Conservation (phyloP, 257 asterid genomes). For the Anisodus tanguticus region DNA sequence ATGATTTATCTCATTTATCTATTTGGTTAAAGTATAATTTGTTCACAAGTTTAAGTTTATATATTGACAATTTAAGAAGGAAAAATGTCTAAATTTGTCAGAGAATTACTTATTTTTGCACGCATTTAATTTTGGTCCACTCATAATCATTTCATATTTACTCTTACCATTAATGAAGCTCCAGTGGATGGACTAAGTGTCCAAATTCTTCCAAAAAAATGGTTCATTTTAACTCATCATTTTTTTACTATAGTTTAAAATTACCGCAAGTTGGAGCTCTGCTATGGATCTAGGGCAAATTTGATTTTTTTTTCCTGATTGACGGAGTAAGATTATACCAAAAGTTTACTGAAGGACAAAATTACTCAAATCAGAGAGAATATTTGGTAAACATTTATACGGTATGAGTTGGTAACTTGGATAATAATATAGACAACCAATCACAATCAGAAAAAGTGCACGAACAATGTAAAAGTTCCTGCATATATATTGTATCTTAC, state of each 20-base stretch:
- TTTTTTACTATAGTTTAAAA: too few species aligned
- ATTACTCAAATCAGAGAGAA: background rate
- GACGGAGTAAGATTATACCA: too few species aligned
- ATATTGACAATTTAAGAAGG: background rate
- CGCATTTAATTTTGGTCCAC: too few species aligned
- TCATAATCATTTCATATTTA: background rate
- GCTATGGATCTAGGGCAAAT: background rate
- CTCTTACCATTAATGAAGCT: too few species aligned
- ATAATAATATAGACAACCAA: background rate
- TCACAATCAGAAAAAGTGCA: background rate
- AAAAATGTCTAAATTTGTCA: background rate
- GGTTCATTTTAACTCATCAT: background rate
- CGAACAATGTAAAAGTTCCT: background rate
- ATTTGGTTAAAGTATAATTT: background rate
- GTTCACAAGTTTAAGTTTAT: background rate
- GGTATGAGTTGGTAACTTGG: background rate
- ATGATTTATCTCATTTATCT: slow-evolving; percentile 37
- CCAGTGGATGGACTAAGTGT: background rate
- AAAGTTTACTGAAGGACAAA: too few species aligned
- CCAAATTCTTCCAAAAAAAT: background rate
- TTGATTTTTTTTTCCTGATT: too few species aligned
- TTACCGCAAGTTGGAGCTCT: background rate
- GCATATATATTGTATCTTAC: background rate
- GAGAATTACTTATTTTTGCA: too few species aligned
- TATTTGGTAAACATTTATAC: background rate